Evolutionary conservation across 805 yeast species (phyloP), one percentile per base, ranked within the genome.

Genomic region (Kuraishia cidri): DNA sequence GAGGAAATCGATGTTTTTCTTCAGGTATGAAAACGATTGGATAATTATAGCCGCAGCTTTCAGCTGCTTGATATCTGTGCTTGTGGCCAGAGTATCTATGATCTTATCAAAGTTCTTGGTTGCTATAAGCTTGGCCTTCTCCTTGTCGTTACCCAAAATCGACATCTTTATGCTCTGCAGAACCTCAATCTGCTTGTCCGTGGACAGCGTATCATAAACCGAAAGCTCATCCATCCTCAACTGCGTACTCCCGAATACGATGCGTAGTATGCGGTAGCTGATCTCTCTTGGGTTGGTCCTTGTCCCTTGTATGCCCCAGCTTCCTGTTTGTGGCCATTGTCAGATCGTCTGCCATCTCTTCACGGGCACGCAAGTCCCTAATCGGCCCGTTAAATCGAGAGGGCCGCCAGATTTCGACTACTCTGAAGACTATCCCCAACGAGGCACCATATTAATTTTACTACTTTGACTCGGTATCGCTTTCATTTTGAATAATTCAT

Each of bases 91-190:
- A 9, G 43, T 32, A 2, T 33, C 18, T 9, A 40, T 25, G 15
- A 46, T 30, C 11, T 38, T 32, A 6, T 32, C 29, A 19, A 49
- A 39, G 10, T 30, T 16, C 5, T 32, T 33, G 13, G 26, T 19
- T 4, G 22, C 27, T 8, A 37, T 32, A 21, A 50, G 24, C 20
- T 36, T 39, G 11, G 31, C 30, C 29, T 52, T 54, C 29, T 45
- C 48, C 33, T 45, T 46, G 38, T 52, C 59, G 30, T 54, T 54
- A 10, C 59, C 59, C 31, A 54, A 29, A 11, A 47, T 41, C 8
- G 41, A 38, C 8, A 39, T 21, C 25, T 46, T 48, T 13, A 50
- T 15, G 3, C 33, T 10, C n/a, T 24, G 22, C 27, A 31, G 23
- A 16, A 15, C 13, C 16, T 14, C 13, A 8, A 31, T 15, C 23